Evolutionary conservation across 2,329 filamentous ascomycete species (phyloP).

Genomic region (Ascochyta clinopodiicola): DNA sequence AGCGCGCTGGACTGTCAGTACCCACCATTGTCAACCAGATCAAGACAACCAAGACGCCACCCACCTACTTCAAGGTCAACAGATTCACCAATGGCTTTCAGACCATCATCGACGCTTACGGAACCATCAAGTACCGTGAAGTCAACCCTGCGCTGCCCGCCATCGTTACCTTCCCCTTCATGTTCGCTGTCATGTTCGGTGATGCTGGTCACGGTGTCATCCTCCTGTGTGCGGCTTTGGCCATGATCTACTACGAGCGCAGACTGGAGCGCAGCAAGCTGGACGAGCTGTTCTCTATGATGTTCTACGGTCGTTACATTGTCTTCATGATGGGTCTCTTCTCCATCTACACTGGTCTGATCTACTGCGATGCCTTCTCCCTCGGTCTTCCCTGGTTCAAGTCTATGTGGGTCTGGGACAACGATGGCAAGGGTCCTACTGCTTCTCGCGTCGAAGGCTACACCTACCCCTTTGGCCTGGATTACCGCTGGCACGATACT

Average conservation of each 20-base stretch:
- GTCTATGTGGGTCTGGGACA: constrained; percentile 89
- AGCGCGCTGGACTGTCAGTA: constrained; percentile 92
- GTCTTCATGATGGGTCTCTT: constrained; percentile 98
- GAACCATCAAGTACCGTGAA: constrained; percentile 95
- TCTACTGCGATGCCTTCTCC: constrained; percentile 98
- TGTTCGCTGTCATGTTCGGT: constrained; percentile 99
- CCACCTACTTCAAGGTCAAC: constrained; percentile 97
- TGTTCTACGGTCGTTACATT: constrained; percentile 98
- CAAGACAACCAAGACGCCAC: constrained; percentile 93
- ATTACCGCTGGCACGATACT: constrained; percentile 95
- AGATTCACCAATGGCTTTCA: constrained; percentile 98
- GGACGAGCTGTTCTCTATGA: constrained; percentile 97
- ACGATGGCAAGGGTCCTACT: constrained; percentile 67
- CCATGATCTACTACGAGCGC: constrained; percentile 98
- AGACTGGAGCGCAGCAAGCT: constrained; percentile 83
- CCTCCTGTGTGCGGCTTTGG: constrained; percentile 81
- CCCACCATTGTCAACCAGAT: constrained; percentile 99
- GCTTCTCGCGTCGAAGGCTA: constrained; percentile 73
- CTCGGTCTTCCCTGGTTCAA: constrained; percentile 87
- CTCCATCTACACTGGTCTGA: constrained; percentile 94
- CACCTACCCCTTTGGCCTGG: constrained; percentile 93
- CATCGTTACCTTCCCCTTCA: constrained; percentile 97
- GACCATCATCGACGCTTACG: constrained; percentile 98
- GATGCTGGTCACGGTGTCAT: constrained; percentile 93
- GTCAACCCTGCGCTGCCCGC: constrained; percentile 95